These are phyloP conservation scores for Blastocystis sp. DNA, from an alignment of 352 stramenopile genomes.

Conservation along the genomic window DNA sequence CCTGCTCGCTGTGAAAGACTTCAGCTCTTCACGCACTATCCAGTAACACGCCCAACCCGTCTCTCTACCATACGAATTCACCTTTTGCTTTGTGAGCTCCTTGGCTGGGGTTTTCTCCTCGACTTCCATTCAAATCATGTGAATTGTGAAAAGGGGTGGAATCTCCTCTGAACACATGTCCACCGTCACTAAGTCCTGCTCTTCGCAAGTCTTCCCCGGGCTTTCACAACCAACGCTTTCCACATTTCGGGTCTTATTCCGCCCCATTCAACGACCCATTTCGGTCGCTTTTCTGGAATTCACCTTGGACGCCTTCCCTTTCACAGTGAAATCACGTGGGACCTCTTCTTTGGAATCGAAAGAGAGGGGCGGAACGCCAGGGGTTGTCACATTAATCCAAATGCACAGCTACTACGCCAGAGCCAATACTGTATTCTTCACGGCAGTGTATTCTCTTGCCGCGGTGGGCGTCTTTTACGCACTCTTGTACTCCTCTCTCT, in stretches of 20 bases:
- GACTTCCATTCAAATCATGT: not conserved
- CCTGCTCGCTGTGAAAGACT: slow-evolving; percentile 33
- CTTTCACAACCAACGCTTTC: not conserved
- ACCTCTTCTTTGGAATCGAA: no score
- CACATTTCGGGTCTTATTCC: no score
- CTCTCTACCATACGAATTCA: not conserved
- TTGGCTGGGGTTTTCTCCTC: not conserved
- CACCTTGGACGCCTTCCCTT: no score
- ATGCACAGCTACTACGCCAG: slow-evolving; percentile 65
- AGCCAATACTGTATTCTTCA: slow-evolving; percentile 60
- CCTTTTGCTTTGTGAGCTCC: not conserved
- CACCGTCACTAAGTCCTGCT: no score
- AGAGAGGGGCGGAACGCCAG: no score
- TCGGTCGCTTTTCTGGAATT: no score
- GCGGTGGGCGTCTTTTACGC: slow-evolving; percentile 30
- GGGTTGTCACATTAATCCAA: not conserved
- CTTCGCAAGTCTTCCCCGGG: no score
- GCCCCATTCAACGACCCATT: no score
- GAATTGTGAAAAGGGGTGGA: not conserved
- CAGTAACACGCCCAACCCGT: not conserved
- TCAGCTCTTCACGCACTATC: slow-evolving; percentile 19
- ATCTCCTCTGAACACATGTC: not conserved
- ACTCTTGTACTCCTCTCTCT: not conserved
- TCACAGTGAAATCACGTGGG: no score
- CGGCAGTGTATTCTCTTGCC: slow-evolving; percentile 57